phyloP scores from a whole-genome alignment of 1,284 basidiomycete species.

The Neonothopanus nambi region DNA sequence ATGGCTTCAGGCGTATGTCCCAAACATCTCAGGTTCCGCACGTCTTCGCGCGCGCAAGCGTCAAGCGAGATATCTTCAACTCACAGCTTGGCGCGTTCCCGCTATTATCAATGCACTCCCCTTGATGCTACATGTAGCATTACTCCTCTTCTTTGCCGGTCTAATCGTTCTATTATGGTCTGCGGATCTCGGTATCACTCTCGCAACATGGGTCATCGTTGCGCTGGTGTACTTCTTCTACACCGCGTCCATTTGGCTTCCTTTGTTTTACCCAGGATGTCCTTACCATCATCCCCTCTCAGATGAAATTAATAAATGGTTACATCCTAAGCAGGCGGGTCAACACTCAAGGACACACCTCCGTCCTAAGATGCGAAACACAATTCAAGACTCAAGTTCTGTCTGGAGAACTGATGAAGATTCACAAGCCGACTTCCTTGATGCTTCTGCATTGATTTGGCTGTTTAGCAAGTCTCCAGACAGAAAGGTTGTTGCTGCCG shows the following conservation, averaged over 20 bases:
- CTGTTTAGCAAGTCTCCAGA: conserved; percentile 35
- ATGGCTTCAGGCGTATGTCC: conserved; percentile 40
- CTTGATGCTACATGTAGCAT: conserved; percentile 41
- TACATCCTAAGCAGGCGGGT: background rate
- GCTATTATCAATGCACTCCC: conserved; percentile 39
- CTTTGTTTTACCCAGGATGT: conserved; percentile 40
- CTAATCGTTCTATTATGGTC: conserved; percentile 41
- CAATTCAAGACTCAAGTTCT: too few relatives aligned
- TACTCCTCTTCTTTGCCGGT: conserved; percentile 45
- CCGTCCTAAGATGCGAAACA: too few relatives aligned
- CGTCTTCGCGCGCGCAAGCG: conserved; percentile 37
- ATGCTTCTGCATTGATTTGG: conserved; percentile 37
- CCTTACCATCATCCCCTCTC: conserved; percentile 44
- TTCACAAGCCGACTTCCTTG: conserved; percentile 28
- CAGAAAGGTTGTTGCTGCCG: conserved; percentile 28
- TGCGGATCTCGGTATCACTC: conserved; percentile 32
- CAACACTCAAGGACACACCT: too few relatives aligned
- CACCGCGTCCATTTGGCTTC: conserved; percentile 36
- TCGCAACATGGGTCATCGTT: conserved; percentile 35
- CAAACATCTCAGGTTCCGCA: conserved; percentile 33
- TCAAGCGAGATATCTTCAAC: conserved; percentile 34
- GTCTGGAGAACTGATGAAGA: conserved; percentile 4
- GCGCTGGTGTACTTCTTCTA: conserved; percentile 39
- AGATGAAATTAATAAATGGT: conserved; percentile 28
- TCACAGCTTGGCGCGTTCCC: conserved; percentile 42